These are phyloP conservation scores for Tilletia horrida DNA, from an alignment of 1,284 basidiomycete species.

Conservation along the genomic window DNA sequence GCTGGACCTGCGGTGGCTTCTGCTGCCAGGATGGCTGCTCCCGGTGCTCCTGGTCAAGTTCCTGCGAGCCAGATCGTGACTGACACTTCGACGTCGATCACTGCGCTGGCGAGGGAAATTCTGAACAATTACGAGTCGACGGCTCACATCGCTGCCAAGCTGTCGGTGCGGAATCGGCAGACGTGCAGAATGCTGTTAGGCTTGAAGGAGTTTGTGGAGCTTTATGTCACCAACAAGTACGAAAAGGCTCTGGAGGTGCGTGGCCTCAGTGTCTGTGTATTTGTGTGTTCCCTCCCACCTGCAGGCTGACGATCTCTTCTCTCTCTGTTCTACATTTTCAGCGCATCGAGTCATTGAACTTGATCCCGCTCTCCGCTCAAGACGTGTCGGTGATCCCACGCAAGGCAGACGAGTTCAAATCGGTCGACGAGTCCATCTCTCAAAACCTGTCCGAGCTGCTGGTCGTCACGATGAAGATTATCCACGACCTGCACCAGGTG, in stretches of 20 bases:
- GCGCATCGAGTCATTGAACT: constrained; percentile 82
- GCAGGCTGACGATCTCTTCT: background rate
- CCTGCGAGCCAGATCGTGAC: background rate
- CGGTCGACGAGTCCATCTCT: constrained; percentile 78
- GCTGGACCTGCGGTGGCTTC: background rate
- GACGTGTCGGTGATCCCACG: constrained; percentile 82
- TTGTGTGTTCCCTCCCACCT: background rate
- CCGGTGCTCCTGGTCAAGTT: background rate
- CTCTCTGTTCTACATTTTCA: constrained; percentile 48
- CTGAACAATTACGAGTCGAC: constrained; percentile 76
- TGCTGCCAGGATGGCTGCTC: background rate
- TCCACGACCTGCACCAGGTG: constrained; percentile 60
- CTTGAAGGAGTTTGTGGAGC: constrained; percentile 76
- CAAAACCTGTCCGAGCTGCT: constrained; percentile 85
- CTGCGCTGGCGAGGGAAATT: constrained; percentile 76
- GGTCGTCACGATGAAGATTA: constrained; percentile 87
- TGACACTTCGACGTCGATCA: constrained; percentile 57
- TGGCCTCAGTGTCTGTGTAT: constrained; percentile 22
- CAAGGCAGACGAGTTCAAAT: constrained; percentile 83
- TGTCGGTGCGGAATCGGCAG: constrained; percentile 71
- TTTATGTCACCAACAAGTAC: constrained; percentile 69
- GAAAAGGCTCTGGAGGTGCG: constrained; percentile 77
- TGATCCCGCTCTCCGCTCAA: constrained; percentile 69
- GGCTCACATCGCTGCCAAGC: constrained; percentile 57
- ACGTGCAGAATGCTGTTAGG: constrained; percentile 67